Base-by-base conservation (phyloP, 2,329 filamentous ascomycete species). In the Colletotrichum truncatum region DNA sequence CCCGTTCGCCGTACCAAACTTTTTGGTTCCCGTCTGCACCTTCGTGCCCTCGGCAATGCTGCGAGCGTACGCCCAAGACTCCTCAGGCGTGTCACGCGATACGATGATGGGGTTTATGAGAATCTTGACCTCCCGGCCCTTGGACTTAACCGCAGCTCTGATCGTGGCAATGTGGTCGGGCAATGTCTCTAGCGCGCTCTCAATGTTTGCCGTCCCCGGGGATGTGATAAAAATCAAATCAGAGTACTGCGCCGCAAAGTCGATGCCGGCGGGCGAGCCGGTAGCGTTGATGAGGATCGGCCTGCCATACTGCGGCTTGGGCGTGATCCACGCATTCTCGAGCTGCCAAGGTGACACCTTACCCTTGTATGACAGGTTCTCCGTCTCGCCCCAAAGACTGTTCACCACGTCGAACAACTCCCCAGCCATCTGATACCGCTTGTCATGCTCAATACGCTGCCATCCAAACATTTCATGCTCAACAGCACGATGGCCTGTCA, bases 311-410 rank as follows among this genome's bases (percentile, higher is more conserved):
- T 26, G 45, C 14, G 45, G 26, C 34, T 59, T 52, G 16, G 56
- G 45, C 14, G 34, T 59, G 45, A 43, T 10, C 56, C 45, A 43
- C 32, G 56, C 56, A 2, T 59, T 59, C 26, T 59, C 56, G 16
- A 59, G 10, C 45, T 18, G 34, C 45, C 39, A 57, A 3, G 53
- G 39, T 39, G 53, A 56, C 7, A 36, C 41, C 28, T 16, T 36
- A 1, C 55, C 55, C 43, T 58, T 12, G 43, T 49, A 58, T 8
- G 55, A 58, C 72, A 97, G 82, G 74, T 96, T 97, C 80, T 97
- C 94, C 71, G 94, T 81, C 81, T 97, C 93, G 75, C 89, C 87
- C 82, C 91, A 97, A 73, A 97, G 84, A 79, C 89, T 90, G 72
- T 87, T 91, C 76, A 96, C 76, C 79, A 97, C 90, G 76, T 89